Evolutionary conservation across 345 rosid species (phyloP).

Genomic region (Salix purpurea): DNA sequence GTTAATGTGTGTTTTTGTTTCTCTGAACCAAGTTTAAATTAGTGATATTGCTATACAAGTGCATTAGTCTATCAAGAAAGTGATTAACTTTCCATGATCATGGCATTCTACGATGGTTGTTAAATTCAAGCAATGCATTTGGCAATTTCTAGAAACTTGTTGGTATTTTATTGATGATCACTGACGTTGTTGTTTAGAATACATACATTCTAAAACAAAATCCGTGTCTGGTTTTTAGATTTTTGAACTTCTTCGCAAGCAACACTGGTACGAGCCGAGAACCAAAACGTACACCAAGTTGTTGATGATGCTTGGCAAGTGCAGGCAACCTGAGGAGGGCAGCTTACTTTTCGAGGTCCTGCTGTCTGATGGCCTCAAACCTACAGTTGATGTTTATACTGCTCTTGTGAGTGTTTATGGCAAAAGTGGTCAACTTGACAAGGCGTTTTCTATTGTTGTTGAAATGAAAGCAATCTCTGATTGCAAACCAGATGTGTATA

Average conservation of each 20-base stretch:
- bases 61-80: not conserved
- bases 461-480: conserved; percentile 67
- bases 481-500: conserved; percentile 72
- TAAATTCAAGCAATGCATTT: not conserved
- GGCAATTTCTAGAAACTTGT: not conserved
- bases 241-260: conserved; percentile 68
- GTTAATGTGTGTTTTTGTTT: not conserved
- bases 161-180: not conserved
- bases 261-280: conserved; percentile 77
- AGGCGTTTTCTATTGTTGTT: conserved; percentile 53
- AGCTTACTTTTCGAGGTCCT: conserved; percentile 59
- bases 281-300: conserved; percentile 60
- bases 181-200: not conserved
- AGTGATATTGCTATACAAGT: not conserved
- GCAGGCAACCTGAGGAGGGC: conserved; percentile 66
- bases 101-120: not conserved
- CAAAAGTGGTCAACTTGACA: conserved; percentile 44
- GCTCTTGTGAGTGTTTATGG: conserved; percentile 71
- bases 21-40: not conserved
- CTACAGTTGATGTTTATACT: conserved; percentile 73
- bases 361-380: conserved; percentile 64
- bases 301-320: conserved; percentile 71
- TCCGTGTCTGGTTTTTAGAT: conserved; percentile 34
- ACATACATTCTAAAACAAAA: not conserved
- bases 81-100: not conserved